Base-by-base conservation (phyloP, 352 stramenopile genomes). In the Phytophthora citricola region DNA sequence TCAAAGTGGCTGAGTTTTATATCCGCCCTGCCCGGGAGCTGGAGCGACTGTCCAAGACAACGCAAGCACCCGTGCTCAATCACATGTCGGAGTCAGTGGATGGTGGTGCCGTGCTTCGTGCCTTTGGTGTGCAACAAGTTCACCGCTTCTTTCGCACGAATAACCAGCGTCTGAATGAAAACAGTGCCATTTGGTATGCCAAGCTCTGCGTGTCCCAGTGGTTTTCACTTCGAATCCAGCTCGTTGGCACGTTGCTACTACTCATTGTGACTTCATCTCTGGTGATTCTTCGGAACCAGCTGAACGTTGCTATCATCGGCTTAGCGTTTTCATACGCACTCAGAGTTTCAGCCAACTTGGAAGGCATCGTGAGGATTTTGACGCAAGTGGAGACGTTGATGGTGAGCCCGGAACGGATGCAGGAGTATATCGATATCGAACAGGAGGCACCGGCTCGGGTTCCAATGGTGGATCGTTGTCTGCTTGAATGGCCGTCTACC, bases 371-470 rank as follows among this genome's bases (percentile, higher is more conserved):
- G n/a, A 9, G n/a, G 39, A 45, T 45, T 12, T 9, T 45, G 39
- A 45, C 39, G 4, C 39, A 27, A 20, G n/a, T 45, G 15, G 39
- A 44, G 15, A 44, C 39, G n/a, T 45, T 45, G n/a, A 26, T 45
- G n/a, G 39, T 12, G 39, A 26, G 14, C 7, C 39, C 14, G 7
- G 39, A 45, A 15, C 39, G 39, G n/a, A 24, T 45, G 39, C n/a
- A 45, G 39, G 39, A 45, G 39, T 26, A 45, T 45, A 26, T 45
- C 7, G 39, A 45, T 11, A 45, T 26, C n/a, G 39, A 45, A 45
- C 39, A 45, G n/a, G 39, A 45, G 39, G 39, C 39, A 45, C n/a
- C 39, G 39, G 39, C 5, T 45, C 39, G 15, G 12, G 15, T 44
- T 20, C 39, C 39, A 45, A 45, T 20, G 39, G 11, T 45, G 39